phyloP scores from a whole-genome alignment of 768 basidiomycete species.

The Phlebiopsis flavidoalba region DNA sequence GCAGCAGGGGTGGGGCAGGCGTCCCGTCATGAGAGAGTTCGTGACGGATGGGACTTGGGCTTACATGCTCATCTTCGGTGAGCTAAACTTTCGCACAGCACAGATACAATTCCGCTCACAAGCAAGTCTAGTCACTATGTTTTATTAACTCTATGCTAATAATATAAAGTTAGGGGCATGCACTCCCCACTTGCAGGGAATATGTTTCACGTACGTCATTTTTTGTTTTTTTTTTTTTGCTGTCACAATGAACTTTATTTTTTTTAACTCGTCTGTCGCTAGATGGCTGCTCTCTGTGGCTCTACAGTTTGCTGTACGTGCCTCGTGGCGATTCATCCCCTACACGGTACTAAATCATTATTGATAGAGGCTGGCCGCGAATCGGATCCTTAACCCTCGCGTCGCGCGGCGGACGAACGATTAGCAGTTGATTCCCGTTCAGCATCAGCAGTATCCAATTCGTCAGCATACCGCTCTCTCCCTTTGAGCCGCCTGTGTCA shows the following conservation, averaged over 20 bases:
- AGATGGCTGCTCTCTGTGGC: slow-evolving; percentile 25
- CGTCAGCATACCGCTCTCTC: background rate
- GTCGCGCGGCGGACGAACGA: background rate
- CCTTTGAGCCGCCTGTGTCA: background rate
- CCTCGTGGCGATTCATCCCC: background rate
- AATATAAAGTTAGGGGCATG: slow-evolving; percentile 17
- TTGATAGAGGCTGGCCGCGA: slow-evolving; percentile 18
- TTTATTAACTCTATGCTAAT: slow-evolving; percentile 21
- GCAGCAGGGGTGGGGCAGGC: slow-evolving; percentile 19
- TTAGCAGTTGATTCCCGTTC: background rate
- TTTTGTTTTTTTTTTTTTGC: no score
- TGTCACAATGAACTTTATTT: no score
- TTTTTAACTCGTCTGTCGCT: no score
- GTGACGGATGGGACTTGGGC: slow-evolving; percentile 25
- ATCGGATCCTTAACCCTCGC: slow-evolving; percentile 11
- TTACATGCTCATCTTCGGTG: slow-evolving; percentile 22
- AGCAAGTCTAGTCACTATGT: slow-evolving; percentile 13
- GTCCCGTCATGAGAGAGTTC: slow-evolving; percentile 21
- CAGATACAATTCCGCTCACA: background rate
- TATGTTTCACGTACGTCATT: slow-evolving; percentile 22
- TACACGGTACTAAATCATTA: background rate
- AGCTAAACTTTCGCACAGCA: background rate
- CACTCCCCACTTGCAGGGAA: slow-evolving; percentile 21
- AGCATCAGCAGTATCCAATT: background rate
- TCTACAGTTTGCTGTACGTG: slow-evolving; percentile 20